Conservation (phyloP, 2,329 filamentous ascomycete species). For the Rachicladosporium sp. region DNA sequence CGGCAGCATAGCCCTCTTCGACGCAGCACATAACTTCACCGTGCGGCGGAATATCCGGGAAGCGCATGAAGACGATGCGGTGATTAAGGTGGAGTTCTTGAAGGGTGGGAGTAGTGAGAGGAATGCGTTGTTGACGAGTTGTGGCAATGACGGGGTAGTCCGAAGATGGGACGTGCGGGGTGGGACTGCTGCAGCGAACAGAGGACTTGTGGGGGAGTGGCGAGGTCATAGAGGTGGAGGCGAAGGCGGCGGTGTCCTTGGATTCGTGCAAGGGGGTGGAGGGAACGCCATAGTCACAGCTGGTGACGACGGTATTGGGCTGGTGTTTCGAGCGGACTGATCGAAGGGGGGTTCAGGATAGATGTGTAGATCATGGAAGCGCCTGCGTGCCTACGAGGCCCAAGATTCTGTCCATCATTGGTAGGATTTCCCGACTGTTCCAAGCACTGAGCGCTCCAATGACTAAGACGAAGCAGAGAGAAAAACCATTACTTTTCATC, state of each 20-base stretch:
- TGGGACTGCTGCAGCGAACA: slow-evolving; percentile 52
- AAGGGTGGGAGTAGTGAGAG: slow-evolving; percentile 25
- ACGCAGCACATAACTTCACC: slow-evolving; percentile 74
- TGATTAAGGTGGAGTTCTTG: slow-evolving; percentile 89
- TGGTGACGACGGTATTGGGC: slow-evolving; percentile 66
- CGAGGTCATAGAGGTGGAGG: slow-evolving; percentile 75
- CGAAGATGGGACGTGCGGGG: slow-evolving; percentile 73
- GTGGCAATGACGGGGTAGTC: slow-evolving; percentile 85
- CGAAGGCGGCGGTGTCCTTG: slow-evolving; percentile 77
- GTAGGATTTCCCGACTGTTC: too few relatives aligned
- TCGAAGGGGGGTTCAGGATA: too few relatives aligned
- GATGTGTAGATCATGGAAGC: too few relatives aligned
- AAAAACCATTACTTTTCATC: too few relatives aligned
- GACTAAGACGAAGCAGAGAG: too few relatives aligned
- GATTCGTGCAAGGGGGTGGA: slow-evolving; percentile 70
- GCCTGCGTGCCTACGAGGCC: too few relatives aligned
- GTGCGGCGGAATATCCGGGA: slow-evolving; percentile 70
- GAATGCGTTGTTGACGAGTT: slow-evolving; percentile 65
- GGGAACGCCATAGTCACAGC: slow-evolving; percentile 73
- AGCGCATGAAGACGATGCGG: slow-evolving; percentile 73
- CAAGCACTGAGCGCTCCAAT: too few relatives aligned
- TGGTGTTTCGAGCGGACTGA: slow-evolving; percentile 47
- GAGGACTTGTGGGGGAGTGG: slow-evolving; percentile 75
- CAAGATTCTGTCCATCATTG: too few relatives aligned
- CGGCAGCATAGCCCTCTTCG: slow-evolving; percentile 68